These are phyloP conservation scores for Talaromyces sp. DNA, from an alignment of 2,329 filamentous ascomycete species.

Conservation along the genomic window DNA sequence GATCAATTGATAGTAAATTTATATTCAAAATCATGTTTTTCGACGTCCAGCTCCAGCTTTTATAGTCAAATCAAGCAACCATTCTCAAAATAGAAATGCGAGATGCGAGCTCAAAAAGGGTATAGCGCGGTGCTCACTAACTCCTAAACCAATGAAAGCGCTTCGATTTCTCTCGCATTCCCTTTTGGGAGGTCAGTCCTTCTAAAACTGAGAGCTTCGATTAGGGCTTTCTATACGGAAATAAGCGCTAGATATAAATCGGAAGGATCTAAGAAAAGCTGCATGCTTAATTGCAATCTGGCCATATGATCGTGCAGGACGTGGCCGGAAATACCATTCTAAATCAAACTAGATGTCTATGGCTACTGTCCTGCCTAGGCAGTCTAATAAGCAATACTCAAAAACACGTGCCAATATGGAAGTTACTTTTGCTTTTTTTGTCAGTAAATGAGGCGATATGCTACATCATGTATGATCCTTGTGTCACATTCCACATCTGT, in stretches of 20 bases:
- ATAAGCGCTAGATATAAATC: not conserved
- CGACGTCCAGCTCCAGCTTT: not conserved
- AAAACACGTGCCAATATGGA: not conserved
- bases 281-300: not conserved
- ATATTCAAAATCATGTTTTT: not conserved
- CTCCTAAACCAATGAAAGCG: not conserved
- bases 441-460: not conserved
- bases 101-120: slow-evolving; percentile 11
- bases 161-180: not conserved
- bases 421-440: not conserved
- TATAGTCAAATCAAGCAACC: not conserved
- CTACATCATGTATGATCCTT: not conserved
- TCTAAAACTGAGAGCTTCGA: not conserved
- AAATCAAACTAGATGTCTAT: too few species aligned
- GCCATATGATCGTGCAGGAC: not conserved
- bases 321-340: not conserved
- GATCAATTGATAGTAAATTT: not conserved
- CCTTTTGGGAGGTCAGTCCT: not conserved
- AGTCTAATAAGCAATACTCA: not conserved
- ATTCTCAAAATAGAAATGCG: slow-evolving; percentile 14
- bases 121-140: not conserved
- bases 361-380: not conserved
- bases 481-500: not conserved
- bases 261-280: not conserved
- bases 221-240: not conserved